Evolutionary conservation across 257 asterid species (phyloP), one percentile per base, ranked within the genome.

Genomic region (Handroanthus guayacan): DNA sequence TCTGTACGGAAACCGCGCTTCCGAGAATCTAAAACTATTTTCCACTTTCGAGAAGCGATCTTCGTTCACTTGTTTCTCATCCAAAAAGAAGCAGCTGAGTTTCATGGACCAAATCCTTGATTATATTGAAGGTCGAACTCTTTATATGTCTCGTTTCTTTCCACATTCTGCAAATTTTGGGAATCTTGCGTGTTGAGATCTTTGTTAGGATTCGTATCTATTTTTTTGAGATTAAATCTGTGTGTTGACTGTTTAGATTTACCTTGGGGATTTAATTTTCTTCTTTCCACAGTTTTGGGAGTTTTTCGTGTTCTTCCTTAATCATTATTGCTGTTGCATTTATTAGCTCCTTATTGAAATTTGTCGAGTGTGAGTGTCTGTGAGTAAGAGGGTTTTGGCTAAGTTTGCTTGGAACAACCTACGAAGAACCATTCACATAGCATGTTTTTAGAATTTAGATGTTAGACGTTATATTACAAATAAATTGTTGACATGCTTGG

Each of bases 91-190:
- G 68, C 81, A 81, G 82, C 89, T 89, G 74, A 78, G 95, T 72
- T 85, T 94, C 86, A 83, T 90, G 92, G 96, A 94, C 79, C 99
- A 89, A 84, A 94, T 94, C 74, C 97, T 94, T 71, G 99, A 94
- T 80, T 92, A 92, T 76, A 94, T 94, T 69, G 97, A 94, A 94
- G 99, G 99, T 82, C 36, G 13, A 64, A 31, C 75, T 18, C 77
- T 54, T 72, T 44, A 52, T 41, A 45, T 9, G 20, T 20, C 48
- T 48, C 5, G 10, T 43, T 56, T 39, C 50, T 20, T 45, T 31
- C n/a, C 37, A 2, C 7, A 3, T 9, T 51, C 38, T 67, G 20
- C n/a, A 61, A 16, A 57, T 7, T 41, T 16, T n/a, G 38, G 16
- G 12, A 34, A 20, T 64, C 78, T 17, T 25, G 34, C 13, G 58